Evolutionary conservation across 2,329 filamentous ascomycete genomes (phyloP).

Genomic region (Penicillium griseofulvum): DNA sequence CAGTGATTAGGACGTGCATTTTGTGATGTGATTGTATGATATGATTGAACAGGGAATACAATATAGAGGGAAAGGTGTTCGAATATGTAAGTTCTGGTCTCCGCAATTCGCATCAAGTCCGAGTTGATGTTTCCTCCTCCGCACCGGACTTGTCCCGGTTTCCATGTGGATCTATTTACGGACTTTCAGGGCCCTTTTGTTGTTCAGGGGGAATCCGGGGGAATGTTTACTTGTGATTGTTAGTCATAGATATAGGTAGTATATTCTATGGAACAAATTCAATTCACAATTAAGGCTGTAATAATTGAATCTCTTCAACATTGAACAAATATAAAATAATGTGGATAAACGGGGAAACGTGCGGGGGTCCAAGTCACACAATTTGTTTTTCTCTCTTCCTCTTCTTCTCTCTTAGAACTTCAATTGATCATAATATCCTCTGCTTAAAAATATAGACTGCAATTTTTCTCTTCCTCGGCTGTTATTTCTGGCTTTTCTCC

Average conservation of each 20-base stretch:
- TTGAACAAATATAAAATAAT: too few species aligned
- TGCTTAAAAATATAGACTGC: too few species aligned
- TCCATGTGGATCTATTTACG: slow-evolving; percentile 6
- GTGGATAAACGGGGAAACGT: background rate
- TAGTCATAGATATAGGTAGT: background rate
- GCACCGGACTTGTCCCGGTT: slow-evolving; percentile 33
- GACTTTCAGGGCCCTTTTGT: background rate
- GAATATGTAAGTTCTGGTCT: slow-evolving; percentile 17
- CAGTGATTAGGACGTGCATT: slow-evolving; percentile 61
- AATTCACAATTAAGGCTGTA: background rate
- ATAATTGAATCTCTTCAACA: too few species aligned
- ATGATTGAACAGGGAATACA: background rate
- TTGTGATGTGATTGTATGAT: background rate
- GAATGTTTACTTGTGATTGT: background rate
- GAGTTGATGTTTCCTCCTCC: slow-evolving; percentile 25
- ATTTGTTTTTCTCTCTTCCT: background rate
- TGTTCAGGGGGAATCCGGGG: background rate
- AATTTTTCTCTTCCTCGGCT: too few species aligned
- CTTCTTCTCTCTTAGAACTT: background rate
- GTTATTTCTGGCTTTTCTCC: background rate
- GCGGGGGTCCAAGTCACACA: slow-evolving; percentile 2
- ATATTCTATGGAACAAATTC: background rate
- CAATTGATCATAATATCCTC: background rate
- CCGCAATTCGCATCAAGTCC: slow-evolving; percentile 40
- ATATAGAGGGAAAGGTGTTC: background rate